Percentiles rank a stretch among this genome's conserved stretches.
Conservation (phyloP, 805 yeast species). For the Yarrowia sp. region DNA sequence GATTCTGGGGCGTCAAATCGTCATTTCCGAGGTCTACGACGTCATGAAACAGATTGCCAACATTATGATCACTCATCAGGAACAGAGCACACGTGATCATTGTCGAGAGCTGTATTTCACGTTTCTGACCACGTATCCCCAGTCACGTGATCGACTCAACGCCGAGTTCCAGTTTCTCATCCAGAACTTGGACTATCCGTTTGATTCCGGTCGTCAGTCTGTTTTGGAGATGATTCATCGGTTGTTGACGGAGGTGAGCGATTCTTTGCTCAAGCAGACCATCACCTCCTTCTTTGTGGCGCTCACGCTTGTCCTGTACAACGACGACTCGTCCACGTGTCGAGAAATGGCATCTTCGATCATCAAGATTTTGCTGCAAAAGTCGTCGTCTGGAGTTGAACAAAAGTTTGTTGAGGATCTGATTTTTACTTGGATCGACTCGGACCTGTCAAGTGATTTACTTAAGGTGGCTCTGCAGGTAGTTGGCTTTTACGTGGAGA, state of each 20-base stretch:
- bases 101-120: constrained; percentile 83
- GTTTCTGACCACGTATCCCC: constrained; percentile 93
- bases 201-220: constrained; percentile 85
- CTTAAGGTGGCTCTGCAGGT: constrained; percentile 76
- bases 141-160: constrained; percentile 82
- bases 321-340: constrained; percentile 80
- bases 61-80: constrained; percentile 88
- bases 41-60: constrained; percentile 79
- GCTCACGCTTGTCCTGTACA: constrained; percentile 73
- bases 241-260: constrained; percentile 69
- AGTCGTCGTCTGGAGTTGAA: constrained; percentile 41
- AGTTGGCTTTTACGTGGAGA: constrained; percentile 65
- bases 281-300: constrained; percentile 80
- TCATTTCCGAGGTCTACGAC: constrained; percentile 90
- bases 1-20: constrained; percentile 71
- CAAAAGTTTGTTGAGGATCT: constrained; percentile 53
- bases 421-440: constrained; percentile 64
- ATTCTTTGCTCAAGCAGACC: constrained; percentile 57
- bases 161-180: constrained; percentile 83
- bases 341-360: constrained; percentile 81
- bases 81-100: constrained; percentile 80
- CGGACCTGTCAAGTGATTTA: constrained; percentile 57
- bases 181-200: constrained; percentile 80
- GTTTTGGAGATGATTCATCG: constrained; percentile 85
- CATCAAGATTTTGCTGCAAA: constrained; percentile 60